Percentiles rank a stretch among this genome's conserved stretches.
Conservation (phyloP, 208 protist genomes). For the Crithidia sp. region DNA sequence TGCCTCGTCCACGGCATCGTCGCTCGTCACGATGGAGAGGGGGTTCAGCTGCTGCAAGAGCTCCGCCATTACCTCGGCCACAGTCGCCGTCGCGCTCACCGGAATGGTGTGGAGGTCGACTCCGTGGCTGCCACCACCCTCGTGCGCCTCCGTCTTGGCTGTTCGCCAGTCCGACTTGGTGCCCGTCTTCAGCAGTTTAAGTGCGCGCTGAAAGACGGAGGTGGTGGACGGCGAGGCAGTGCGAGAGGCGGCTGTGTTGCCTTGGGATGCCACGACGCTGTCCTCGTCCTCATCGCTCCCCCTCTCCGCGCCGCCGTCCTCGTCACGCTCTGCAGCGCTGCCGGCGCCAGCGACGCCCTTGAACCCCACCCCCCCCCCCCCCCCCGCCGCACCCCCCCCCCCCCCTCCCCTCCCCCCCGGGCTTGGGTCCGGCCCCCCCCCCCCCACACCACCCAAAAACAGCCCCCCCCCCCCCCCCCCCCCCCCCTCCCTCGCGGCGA, state of each 20-base stretch:
- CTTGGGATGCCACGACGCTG: too few species aligned
- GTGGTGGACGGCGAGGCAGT: neutral
- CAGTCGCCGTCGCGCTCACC: conserved; percentile 10
- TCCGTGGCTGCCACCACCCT: neutral
- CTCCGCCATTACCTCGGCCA: conserved; percentile 46
- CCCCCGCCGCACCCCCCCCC: too few species aligned
- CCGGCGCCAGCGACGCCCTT: too few species aligned
- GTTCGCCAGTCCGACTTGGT: conserved; percentile 2
- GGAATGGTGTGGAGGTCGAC: conserved; percentile 38
- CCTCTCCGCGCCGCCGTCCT: too few species aligned
- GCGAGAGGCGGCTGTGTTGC: neutral
- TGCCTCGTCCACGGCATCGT: conserved; percentile 44
- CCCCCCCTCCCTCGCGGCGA: too few species aligned
- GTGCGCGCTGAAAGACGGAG: conserved; percentile 16
- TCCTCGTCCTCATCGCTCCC: too few species aligned
- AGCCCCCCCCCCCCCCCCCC: too few species aligned
- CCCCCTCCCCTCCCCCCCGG: too few species aligned
- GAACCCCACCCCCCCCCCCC: too few species aligned
- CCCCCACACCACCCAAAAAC: too few species aligned
- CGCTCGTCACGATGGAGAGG: conserved; percentile 48
- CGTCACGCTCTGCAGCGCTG: too few species aligned
- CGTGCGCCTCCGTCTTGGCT: neutral
- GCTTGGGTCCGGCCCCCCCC: too few species aligned
- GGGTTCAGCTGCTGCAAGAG: conserved; percentile 59
- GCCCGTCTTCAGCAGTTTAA: conserved; percentile 18